Evolutionary conservation across 2,329 filamentous ascomycete species (phyloP).

Genomic region (Chaetomiaceae sp.): DNA sequence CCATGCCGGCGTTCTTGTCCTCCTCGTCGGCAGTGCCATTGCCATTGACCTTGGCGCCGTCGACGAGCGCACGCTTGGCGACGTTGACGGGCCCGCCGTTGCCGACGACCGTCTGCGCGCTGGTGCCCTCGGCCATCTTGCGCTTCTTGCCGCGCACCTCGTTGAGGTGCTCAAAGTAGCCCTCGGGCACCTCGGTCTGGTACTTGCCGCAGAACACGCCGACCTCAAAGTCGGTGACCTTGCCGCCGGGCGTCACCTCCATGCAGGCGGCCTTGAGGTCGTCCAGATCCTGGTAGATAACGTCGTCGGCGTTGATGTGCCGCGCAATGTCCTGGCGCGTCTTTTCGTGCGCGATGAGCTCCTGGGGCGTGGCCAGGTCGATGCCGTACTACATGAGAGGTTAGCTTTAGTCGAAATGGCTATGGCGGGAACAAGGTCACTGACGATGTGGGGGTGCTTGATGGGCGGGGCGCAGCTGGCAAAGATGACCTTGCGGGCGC

Average conservation of each 20-base stretch:
- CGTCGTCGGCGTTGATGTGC: conserved; percentile 42
- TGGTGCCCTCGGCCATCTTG: conserved; percentile 36
- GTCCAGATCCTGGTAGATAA: conserved; percentile 58
- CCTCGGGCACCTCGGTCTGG: conserved; percentile 70
- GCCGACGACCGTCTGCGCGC: conserved; percentile 19
- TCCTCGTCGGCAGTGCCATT: background rate
- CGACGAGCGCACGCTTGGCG: conserved; percentile 7
- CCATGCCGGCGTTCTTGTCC: conserved; percentile 8
- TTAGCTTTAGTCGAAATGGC: too few species aligned
- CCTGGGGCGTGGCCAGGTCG: conserved; percentile 40
- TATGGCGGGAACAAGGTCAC: conserved; percentile 22
- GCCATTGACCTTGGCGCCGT: background rate
- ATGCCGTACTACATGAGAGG: conserved; percentile 38
- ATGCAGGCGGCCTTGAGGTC: conserved; percentile 78
- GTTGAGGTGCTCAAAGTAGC: conserved; percentile 79
- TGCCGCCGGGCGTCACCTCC: conserved; percentile 58
- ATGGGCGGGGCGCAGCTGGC: conserved; percentile 78
- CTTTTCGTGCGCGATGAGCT: conserved; percentile 40
- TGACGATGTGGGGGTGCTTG: conserved; percentile 82
- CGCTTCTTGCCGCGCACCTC: conserved; percentile 64
- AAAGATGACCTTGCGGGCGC: conserved; percentile 77
- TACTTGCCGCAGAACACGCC: conserved; percentile 91
- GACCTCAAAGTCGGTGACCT: conserved; percentile 68
- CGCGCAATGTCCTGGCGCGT: conserved; percentile 39
- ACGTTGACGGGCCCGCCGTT: conserved; percentile 53